Percentiles rank a stretch among this genome's conserved stretches.
These are phyloP conservation scores for Lepiota venenata DNA, from an alignment of 768 basidiomycete genomes.

Conservation along the genomic window DNA sequence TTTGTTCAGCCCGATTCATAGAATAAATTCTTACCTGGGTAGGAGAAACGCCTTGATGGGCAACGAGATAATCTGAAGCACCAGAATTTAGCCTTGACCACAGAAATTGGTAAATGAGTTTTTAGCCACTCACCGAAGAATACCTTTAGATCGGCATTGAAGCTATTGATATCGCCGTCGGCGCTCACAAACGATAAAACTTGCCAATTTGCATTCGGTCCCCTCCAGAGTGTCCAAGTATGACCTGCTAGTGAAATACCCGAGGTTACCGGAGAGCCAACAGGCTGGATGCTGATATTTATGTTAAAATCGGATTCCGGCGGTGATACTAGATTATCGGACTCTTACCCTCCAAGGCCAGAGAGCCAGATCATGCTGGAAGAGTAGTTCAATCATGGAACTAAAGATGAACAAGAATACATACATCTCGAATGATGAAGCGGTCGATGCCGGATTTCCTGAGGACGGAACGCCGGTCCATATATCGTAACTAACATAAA, in stretches of 20 bases:
- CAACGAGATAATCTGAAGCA: conserved; percentile 39
- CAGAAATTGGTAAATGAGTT: neutral
- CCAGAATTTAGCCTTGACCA: neutral
- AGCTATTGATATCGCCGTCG: conserved; percentile 44
- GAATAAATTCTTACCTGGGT: conserved; percentile 33
- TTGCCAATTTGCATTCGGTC: conserved; percentile 52
- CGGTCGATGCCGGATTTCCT: conserved; percentile 42
- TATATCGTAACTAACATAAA: conserved; percentile 45
- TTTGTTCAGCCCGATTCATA: neutral
- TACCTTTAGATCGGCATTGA: conserved; percentile 47
- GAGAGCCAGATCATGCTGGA: conserved; percentile 62
- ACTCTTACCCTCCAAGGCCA: conserved; percentile 45
- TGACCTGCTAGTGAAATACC: conserved; percentile 42
- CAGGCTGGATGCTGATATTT: conserved; percentile 46
- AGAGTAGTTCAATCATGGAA: neutral
- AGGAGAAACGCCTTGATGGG: conserved; percentile 42
- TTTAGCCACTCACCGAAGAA: conserved; percentile 46
- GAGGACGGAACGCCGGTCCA: conserved; percentile 44
- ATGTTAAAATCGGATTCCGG: neutral
- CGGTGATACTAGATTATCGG: neutral
- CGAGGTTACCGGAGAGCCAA: conserved; percentile 44
- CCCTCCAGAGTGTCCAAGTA: conserved; percentile 55
- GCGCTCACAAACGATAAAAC: conserved; percentile 53
- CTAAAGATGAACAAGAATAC: conserved; percentile 13
- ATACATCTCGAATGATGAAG: conserved; percentile 53